These are phyloP conservation scores for Suillus decipiens DNA, from an alignment of 768 basidiomycete species.

Conservation along the genomic window DNA sequence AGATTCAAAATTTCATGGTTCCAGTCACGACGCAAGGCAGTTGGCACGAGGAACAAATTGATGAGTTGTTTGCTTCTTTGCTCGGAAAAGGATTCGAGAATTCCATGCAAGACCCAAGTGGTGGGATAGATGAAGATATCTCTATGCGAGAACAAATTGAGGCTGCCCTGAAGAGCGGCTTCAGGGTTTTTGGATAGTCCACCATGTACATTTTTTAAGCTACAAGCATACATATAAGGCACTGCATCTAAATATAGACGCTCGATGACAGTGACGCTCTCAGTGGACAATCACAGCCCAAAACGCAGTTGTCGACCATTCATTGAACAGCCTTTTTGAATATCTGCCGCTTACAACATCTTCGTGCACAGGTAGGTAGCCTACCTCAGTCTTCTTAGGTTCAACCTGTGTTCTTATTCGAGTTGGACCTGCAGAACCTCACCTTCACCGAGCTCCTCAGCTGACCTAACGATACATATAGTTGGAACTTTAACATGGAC, in stretches of 20 bases:
- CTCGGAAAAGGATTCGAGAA: slow-evolving; percentile 73
- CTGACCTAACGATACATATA: not conserved
- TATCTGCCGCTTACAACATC: no score
- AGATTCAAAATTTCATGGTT: slow-evolving; percentile 96
- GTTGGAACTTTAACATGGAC: slow-evolving; percentile 23
- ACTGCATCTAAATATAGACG: slow-evolving; percentile 31
- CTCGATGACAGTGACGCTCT: slow-evolving; percentile 11
- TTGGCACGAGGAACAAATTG: slow-evolving; percentile 97
- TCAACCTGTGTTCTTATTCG: not conserved
- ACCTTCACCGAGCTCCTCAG: not conserved
- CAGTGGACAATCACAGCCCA: slow-evolving; percentile 6
- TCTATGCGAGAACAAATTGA: slow-evolving; percentile 34
- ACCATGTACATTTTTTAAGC: slow-evolving; percentile 6
- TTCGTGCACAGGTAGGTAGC: not conserved
- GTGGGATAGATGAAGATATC: slow-evolving; percentile 25
- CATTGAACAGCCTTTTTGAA: not conserved
- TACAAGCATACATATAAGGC: not conserved
- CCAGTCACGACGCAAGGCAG: slow-evolving; percentile 65
- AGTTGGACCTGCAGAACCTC: not conserved
- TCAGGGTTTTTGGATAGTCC: slow-evolving; percentile 60
- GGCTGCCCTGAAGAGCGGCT: slow-evolving; percentile 44
- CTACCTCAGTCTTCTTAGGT: not conserved
- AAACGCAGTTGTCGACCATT: not conserved
- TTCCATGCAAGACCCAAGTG: slow-evolving; percentile 27
- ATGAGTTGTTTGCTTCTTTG: slow-evolving; percentile 89